phyloP scores from a whole-genome alignment of 345 rosid species.

The Corchorus olitorius region DNA sequence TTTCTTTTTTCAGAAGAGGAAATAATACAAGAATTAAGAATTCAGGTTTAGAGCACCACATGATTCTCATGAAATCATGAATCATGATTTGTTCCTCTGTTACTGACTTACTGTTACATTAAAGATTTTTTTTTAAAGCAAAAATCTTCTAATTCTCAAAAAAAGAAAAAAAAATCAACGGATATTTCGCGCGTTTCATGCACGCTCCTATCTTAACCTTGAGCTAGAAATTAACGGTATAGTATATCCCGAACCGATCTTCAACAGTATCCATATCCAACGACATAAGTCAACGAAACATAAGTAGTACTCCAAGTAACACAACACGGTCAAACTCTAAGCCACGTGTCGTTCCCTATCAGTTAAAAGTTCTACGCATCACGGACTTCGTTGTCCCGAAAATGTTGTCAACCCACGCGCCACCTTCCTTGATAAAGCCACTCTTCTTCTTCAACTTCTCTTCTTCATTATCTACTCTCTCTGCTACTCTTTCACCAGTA shows the following conservation, averaged over 20 bases:
- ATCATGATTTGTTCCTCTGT: no score
- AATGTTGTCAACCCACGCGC: conserved; percentile 42
- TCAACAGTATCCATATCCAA: background rate
- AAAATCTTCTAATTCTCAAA: no score
- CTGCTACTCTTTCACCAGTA: conserved; percentile 1
- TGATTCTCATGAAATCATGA: no score
- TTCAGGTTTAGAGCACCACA: no score
- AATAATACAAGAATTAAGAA: no score
- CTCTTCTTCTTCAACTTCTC: conserved; percentile 18
- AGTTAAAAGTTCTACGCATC: conserved; percentile 5
- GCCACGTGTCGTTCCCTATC: background rate
- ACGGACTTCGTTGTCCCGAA: background rate
- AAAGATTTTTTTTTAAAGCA: no score
- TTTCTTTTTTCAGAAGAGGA: background rate
- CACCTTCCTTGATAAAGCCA: conserved; percentile 27
- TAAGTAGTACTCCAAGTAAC: background rate
- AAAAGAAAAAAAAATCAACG: background rate
- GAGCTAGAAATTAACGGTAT: background rate
- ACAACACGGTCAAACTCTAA: background rate
- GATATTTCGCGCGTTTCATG: background rate
- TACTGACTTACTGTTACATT: no score
- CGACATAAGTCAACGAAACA: background rate
- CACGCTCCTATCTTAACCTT: background rate
- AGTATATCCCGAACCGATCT: background rate
- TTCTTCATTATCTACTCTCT: conserved; percentile 16